Base-by-base conservation (phyloP, 1,284 basidiomycete species). In the Hymenochaete sp. region DNA sequence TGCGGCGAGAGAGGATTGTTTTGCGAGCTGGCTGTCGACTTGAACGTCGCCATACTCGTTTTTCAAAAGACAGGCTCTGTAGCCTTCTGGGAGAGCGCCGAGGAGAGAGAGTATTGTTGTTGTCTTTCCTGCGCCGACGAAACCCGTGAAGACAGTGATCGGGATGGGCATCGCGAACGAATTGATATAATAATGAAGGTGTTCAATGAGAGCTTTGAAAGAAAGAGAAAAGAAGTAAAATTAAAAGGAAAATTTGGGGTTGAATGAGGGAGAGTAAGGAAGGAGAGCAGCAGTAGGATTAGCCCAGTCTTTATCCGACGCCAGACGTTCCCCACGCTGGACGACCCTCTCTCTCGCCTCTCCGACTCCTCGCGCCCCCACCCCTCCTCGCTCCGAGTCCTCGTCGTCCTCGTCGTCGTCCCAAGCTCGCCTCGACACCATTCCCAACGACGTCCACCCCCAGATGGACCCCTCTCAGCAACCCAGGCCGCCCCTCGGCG, bases 1-100 rank as follows among this genome's bases (percentile, higher is more conserved):
- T 1, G 84, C 87, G 14, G 86, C 66, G 39, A 93, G 70, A 48
- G 79, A 84, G 1, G 84, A 87, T 57, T 92, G 82, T 50, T 79
- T 74, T 8, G 88, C 89, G 11, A 93, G 75, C 52, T 92, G 79
- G 53, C 87, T 91, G 58, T 93, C 90, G 41, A 93, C 90, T 86
- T 24, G 73, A 21, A 89, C 68, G 63, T 91, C 85, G 4, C 87
- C 87, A 56, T 85, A 90, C 59, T 91, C 87, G 63, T 91, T 91
- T 67, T 95, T 95, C 52, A 95, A 71, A 22, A 93, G 65, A 2
- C 91, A 88, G 27, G 86, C 83, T 56, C 79, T 81, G 69, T 92
- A 92, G 55, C 84, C 82, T 49, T 77, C 74, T 1, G 89, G 86
- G 5, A 93, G 68, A 52, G 80, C 77, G 2, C 82, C 78, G 1